phyloP scores from a whole-genome alignment of 306 rosid genomes.

The Begonia masoniana region DNA sequence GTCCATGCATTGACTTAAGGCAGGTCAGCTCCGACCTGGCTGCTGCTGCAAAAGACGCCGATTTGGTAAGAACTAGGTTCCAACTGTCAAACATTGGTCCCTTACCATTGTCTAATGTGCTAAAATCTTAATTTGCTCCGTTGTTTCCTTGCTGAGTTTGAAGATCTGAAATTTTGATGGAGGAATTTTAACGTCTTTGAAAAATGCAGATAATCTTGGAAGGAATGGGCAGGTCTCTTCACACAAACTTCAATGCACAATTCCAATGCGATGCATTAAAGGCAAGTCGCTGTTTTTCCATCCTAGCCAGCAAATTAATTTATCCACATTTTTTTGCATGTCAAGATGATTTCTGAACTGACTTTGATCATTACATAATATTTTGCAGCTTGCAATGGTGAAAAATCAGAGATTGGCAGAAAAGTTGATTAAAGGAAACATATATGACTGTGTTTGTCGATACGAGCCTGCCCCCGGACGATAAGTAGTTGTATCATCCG shows the following conservation, averaged over 20 bases:
- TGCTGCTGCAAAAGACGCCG: conserved; percentile 88
- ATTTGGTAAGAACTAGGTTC: conserved; percentile 36
- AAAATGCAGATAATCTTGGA: conserved; percentile 79
- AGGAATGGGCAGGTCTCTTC: conserved; percentile 95
- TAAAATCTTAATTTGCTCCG: neutral
- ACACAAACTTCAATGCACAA: conserved; percentile 81
- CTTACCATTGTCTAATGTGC: neutral
- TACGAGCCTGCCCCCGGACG: conserved; percentile 42
- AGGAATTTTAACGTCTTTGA: neutral
- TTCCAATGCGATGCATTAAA: conserved; percentile 86
- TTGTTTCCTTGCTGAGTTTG: too few species aligned
- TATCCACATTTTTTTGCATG: neutral
- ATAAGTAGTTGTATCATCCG: too few species aligned
- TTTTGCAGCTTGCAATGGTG: conserved; percentile 96
- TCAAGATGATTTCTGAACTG: too few species aligned
- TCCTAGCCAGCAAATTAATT: neutral
- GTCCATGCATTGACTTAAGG: conserved; percentile 93
- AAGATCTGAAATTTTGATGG: too few species aligned
- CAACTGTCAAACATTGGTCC: neutral
- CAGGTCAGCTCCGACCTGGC: conserved; percentile 99
- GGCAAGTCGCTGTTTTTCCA: conserved; percentile 28
- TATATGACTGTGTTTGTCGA: conserved; percentile 78
- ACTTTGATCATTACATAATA: neutral
- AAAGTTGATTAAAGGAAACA: conserved; percentile 68
- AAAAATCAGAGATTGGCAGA: conserved; percentile 96